phyloP scores from a whole-genome alignment of 2,329 filamentous ascomycete species.

The Aspergillus sp. region DNA sequence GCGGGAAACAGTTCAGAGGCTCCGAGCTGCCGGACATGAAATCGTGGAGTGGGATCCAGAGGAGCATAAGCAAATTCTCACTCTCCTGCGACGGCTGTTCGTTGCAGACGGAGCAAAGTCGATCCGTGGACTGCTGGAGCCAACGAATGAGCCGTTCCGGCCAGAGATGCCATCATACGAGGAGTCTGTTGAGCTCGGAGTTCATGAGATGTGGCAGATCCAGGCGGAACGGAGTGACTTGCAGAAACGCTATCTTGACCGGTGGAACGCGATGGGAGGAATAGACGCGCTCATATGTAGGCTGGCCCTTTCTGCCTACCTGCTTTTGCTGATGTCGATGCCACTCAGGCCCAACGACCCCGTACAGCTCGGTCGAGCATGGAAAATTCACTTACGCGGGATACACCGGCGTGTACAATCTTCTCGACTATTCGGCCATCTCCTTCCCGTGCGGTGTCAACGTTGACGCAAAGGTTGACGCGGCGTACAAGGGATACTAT shows the following conservation, averaged over 20 bases:
- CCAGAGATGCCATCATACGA: conserved; percentile 42
- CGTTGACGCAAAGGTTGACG: conserved; percentile 7
- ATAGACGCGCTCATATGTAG: conserved; percentile 14
- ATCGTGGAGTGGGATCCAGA: conserved; percentile 24
- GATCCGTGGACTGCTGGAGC: conserved; percentile 15
- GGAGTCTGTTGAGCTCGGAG: conserved; percentile 35
- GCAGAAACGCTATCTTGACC: conserved; percentile 18
- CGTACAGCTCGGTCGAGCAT: conserved; percentile 12
- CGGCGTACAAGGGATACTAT: conserved; percentile 1
- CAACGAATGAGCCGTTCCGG: conserved; percentile 28
- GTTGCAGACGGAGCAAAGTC: conserved; percentile 44
- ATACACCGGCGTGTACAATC: conserved; percentile 13
- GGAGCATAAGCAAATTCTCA: conserved; percentile 6
- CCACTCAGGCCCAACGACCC: conserved; percentile 9
- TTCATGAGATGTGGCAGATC: conserved; percentile 41
- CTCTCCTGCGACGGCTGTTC: conserved; percentile 22
- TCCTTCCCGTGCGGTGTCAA: conserved; percentile 13
- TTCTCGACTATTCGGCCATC: conserved; percentile 12
- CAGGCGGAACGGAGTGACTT: conserved; percentile 39
- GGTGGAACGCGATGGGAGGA: conserved; percentile 5
- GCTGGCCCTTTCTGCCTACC: background rate
- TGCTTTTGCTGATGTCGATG: background rate
- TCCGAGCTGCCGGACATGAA: conserved; percentile 45
- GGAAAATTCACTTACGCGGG: conserved; percentile 10
- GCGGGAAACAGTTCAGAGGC: conserved; percentile 41